Evolutionary conservation across 2,329 filamentous ascomycete species (phyloP), one percentile per base, ranked within the genome.

Genomic region (Penicillium paneum): DNA sequence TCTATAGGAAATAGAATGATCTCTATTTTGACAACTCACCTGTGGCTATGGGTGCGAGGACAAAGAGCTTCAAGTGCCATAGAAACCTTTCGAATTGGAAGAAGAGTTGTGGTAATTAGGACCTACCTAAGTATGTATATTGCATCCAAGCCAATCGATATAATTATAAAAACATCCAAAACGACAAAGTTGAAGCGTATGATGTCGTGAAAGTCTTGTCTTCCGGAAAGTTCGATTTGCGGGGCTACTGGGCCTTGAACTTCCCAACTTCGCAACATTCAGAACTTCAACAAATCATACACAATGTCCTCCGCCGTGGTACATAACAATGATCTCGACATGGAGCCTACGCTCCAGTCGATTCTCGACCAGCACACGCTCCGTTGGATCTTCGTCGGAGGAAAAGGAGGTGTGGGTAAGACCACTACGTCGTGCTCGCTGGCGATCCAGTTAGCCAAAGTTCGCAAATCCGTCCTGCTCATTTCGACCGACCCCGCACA

Each of bases 351-450:
- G 49, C 89, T 99, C 69, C 90, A 97, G 79, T 89, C 90, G 61
- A 91, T 99, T 71, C 85, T 99, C 68, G 91, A 96, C 79, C 94
- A 99, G 76, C 91, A 91, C 76, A 88, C 90, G 32, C 86, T 99
- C 52, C 90, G 94, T 73, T 99, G 94, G 94, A 96, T 99, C 77
- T 99, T 99, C 69, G 94, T 99, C 57, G 94, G 94, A 68, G 94
- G 94, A 64, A 99, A 99, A 78, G 94, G 94, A 69, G 94, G 94
- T 72, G 94, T 99, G 42, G 94, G 94, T 74, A 99, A 99, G 81
- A 99, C 94, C 28, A 99, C 94, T n/a, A 99, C 94, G 15, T 97
- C 93, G 8, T 99, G 94, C 78, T 97, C 93, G 10, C 88, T 99
- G 62, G 94, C 94, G 61, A 97, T 99, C 72, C 94, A 99, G 78